phyloP scores from a whole-genome alignment of 257 asterid species.

The Lithospermum erythrorhizon region DNA sequence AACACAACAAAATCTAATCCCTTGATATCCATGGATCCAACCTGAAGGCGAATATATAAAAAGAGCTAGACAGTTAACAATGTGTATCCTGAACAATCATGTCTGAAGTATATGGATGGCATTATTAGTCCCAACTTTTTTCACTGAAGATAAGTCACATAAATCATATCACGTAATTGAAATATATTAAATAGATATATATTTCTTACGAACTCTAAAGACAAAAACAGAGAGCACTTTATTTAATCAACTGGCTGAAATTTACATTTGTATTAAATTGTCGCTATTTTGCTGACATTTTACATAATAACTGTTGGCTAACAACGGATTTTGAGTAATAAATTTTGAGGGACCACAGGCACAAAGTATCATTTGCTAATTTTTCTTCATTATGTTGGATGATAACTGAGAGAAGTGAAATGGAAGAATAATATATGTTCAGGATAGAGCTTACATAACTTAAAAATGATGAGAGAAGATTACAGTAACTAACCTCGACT shows the following conservation, averaged over 20 bases:
- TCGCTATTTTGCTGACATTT: background rate
- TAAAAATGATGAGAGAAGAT: background rate
- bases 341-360: too few species aligned
- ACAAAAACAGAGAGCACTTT: background rate
- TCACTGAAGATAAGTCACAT: too few species aligned
- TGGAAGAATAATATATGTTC: background rate
- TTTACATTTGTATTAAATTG: background rate
- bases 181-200: too few species aligned
- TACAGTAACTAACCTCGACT: conserved; percentile 44
- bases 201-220: background rate
- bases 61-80: background rate
- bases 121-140: too few species aligned
- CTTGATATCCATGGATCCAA: conserved; percentile 52
- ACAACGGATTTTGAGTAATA: background rate
- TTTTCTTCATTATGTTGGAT: too few species aligned
- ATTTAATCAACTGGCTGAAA: too few species aligned
- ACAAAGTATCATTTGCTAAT: too few species aligned
- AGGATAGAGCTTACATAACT: background rate
- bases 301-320: background rate
- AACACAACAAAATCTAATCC: conserved; percentile 74
- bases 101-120: background rate
- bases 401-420: background rate
- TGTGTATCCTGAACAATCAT: background rate
- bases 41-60: conserved; percentile 28
- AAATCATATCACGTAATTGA: too few species aligned